These are phyloP conservation scores for Blastocystis sp. DNA, from an alignment of 352 stramenopile species.

Conservation along the genomic window DNA sequence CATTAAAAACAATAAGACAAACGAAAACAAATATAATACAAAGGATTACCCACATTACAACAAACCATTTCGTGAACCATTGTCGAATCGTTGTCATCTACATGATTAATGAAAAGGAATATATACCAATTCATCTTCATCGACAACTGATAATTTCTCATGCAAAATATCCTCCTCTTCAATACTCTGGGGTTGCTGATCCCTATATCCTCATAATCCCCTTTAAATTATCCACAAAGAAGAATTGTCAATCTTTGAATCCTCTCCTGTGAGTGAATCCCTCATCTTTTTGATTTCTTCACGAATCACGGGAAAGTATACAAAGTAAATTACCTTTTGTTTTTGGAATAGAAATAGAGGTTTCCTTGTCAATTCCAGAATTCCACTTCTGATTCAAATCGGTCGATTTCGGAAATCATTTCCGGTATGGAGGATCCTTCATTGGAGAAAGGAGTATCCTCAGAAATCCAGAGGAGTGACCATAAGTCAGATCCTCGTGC, in stretches of 20 bases:
- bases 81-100: neutral
- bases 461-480: neutral
- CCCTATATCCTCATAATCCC: neutral
- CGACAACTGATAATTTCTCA: neutral
- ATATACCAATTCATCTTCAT: neutral
- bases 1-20: neutral
- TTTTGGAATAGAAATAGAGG: neutral
- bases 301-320: too few relatives aligned
- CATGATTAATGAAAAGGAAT: neutral
- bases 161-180: neutral
- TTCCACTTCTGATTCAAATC: neutral
- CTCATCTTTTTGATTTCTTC: neutral
- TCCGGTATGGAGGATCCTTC: neutral
- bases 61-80: neutral
- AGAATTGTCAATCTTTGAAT: neutral
- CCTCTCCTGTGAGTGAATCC: neutral
- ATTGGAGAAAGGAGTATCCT: neutral
- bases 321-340: neutral
- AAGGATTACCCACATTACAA: neutral
- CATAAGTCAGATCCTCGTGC: conserved; percentile 15
- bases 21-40: neutral
- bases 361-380: neutral
- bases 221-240: neutral
- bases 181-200: neutral
- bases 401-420: neutral